Conservation (phyloP, 208 protist species). For the Leishmania major region DNA sequence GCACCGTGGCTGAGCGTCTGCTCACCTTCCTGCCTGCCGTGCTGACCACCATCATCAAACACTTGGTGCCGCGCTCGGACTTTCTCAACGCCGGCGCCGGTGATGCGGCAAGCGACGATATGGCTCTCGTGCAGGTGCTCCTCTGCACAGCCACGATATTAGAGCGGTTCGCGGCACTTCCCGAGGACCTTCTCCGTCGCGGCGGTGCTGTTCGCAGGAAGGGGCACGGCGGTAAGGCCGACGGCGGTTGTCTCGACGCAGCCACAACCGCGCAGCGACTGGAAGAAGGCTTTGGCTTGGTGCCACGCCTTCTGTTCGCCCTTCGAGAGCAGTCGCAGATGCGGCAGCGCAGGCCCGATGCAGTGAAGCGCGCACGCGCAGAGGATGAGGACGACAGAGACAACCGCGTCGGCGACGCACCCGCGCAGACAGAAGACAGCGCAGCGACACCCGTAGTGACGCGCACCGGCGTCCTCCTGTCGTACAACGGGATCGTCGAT, state of each 20-base stretch:
- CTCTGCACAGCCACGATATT: slow-evolving; percentile 25
- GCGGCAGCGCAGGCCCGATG: neutral
- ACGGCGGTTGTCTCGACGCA: neutral
- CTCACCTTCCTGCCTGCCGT: slow-evolving; percentile 24
- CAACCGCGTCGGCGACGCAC: neutral
- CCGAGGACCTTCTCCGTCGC: slow-evolving; percentile 22
- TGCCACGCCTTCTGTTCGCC: slow-evolving; percentile 42
- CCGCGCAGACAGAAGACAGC: neutral
- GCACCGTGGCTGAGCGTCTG: slow-evolving; percentile 21
- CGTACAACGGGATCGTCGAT: slow-evolving; percentile 41
- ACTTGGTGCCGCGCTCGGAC: slow-evolving; percentile 16
- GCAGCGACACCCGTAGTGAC: neutral
- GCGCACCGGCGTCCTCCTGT: slow-evolving; percentile 30
- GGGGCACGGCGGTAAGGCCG: neutral
- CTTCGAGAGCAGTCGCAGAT: slow-evolving; percentile 27
- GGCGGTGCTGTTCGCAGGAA: neutral
- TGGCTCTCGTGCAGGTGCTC: slow-evolving; percentile 23
- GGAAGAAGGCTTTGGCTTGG: slow-evolving; percentile 29
- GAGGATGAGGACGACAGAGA: neutral
- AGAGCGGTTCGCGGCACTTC: slow-evolving; percentile 28
- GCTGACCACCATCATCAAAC: slow-evolving; percentile 18
- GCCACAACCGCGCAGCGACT: slow-evolving; percentile 11
- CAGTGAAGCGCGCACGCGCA: slow-evolving; percentile 10
- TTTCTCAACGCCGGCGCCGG: neutral
- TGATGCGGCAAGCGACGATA: slow-evolving; percentile 9